Conservation (phyloP, 495 filamentous ascomycete species). For the Penicillium macrosclerotiorum region DNA sequence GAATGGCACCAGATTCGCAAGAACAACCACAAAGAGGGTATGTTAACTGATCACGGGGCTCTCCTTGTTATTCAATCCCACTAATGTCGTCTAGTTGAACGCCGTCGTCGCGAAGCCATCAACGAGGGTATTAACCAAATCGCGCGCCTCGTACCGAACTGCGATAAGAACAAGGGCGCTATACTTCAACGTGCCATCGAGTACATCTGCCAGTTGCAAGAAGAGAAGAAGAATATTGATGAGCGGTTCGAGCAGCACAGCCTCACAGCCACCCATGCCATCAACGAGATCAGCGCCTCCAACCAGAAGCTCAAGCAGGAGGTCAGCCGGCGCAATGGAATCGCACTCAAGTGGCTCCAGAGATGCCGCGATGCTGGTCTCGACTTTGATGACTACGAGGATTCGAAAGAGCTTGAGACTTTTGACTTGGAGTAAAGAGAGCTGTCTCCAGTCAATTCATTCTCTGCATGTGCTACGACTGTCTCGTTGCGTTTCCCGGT, state of each 20-base stretch:
- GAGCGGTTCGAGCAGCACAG: slow-evolving; percentile 98
- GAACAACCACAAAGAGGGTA: slow-evolving; percentile 99
- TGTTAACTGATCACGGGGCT: slow-evolving; percentile 11
- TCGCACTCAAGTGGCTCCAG: slow-evolving; percentile 73
- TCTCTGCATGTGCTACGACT: slow-evolving; percentile 33
- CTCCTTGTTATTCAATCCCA: not conserved
- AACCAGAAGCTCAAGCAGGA: slow-evolving; percentile 90
- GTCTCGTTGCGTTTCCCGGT: slow-evolving; percentile 18
- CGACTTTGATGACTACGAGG: slow-evolving; percentile 49
- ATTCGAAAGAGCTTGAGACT: slow-evolving; percentile 40
- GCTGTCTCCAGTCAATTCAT: not conserved
- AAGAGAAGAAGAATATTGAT: slow-evolving; percentile 88
- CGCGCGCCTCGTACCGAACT: slow-evolving; percentile 94
- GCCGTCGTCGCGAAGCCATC: slow-evolving; percentile 95
- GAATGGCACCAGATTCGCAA: slow-evolving; percentile 98
- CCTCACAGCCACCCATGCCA: slow-evolving; percentile 90
- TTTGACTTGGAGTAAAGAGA: slow-evolving; percentile 37
- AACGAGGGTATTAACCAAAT: slow-evolving; percentile 99
- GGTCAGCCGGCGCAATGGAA: slow-evolving; percentile 52
- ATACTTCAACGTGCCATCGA: slow-evolving; percentile 91
- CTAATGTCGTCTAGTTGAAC: slow-evolving; percentile 66
- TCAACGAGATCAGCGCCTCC: slow-evolving; percentile 79
- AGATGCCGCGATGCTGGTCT: slow-evolving; percentile 75
- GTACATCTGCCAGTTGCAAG: slow-evolving; percentile 91
- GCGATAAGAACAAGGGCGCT: slow-evolving; percentile 98